Evolutionary conservation across 73 alveolate species (phyloP).

Genomic region (Paramecium tetraurelia): DNA sequence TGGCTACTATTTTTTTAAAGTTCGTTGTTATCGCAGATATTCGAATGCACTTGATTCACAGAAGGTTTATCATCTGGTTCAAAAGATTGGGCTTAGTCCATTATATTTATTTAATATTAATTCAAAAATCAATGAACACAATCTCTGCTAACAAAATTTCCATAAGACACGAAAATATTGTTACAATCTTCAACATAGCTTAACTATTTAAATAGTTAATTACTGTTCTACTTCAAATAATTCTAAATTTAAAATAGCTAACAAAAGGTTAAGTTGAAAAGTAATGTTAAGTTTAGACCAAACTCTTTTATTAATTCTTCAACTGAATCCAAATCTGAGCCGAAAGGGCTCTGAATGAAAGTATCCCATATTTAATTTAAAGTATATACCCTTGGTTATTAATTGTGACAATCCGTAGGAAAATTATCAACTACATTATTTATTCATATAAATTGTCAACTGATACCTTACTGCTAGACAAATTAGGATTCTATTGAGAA

Average conservation of each 20-base stretch:
- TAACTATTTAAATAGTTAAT: background rate
- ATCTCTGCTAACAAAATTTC: background rate
- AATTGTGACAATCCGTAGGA: background rate
- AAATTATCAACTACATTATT: too few relatives aligned
- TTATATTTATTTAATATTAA: background rate
- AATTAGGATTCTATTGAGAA: background rate
- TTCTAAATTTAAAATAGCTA: background rate
- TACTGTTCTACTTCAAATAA: background rate
- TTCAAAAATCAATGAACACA: background rate
- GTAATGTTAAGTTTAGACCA: background rate
- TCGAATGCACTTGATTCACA: background rate
- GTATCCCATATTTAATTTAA: background rate
- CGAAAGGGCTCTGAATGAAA: background rate
- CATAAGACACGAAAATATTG: background rate
- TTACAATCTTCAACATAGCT: background rate
- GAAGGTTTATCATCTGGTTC: background rate
- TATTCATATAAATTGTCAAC: too few relatives aligned
- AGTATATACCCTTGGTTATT: background rate
- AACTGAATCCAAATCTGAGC: background rate
- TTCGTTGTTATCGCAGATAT: background rate
- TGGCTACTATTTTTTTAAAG: background rate
- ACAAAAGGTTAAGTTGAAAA: background rate
- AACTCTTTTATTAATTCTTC: background rate
- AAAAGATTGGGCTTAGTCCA: background rate
- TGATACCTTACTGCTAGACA: background rate